Conservation (phyloP, 257 asterid genomes). For the Ligustrum vulgare region DNA sequence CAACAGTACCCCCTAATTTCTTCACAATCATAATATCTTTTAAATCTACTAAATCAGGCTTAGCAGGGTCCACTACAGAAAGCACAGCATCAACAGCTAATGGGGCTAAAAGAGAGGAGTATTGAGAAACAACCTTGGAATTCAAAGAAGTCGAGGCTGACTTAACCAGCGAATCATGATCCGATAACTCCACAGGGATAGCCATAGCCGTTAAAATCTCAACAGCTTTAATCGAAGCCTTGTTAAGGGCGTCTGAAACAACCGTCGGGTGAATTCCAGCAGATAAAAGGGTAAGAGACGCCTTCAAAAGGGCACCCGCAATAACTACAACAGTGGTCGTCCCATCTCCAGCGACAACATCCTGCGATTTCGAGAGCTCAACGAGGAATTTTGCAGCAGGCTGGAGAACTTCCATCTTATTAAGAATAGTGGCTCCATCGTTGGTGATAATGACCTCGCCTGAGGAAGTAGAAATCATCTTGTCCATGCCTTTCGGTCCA, state of each 20-base stretch:
- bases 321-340: slow-evolving; percentile 89
- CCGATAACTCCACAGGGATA: slow-evolving; percentile 75
- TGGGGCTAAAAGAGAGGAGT: slow-evolving; percentile 93
- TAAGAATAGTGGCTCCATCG: slow-evolving; percentile 84
- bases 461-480: slow-evolving; percentile 82
- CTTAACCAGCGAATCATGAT: slow-evolving; percentile 71
- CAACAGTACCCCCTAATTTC: slow-evolving; percentile 94
- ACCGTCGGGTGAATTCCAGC: slow-evolving; percentile 83
- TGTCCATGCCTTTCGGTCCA: slow-evolving; percentile 96
- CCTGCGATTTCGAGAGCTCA: slow-evolving; percentile 91
- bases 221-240: slow-evolving; percentile 65
- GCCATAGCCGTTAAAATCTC: slow-evolving; percentile 86
- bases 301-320: slow-evolving; percentile 71
- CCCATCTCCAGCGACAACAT: slow-evolving; percentile 90
- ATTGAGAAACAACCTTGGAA: slow-evolving; percentile 92
- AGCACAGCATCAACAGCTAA: slow-evolving; percentile 95
- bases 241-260: slow-evolving; percentile 75
- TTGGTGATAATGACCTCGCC: slow-evolving; percentile 95
- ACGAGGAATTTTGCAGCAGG: slow-evolving; percentile 96
- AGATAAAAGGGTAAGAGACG: slow-evolving; percentile 52
- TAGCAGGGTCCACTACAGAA: slow-evolving; percentile 83
- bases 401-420: slow-evolving; percentile 95
- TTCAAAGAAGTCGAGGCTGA: slow-evolving; percentile 81
- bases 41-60: slow-evolving; percentile 88
- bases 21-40: slow-evolving; percentile 90